phyloP scores from a whole-genome alignment of 495 filamentous ascomycete genomes.

The Penicillium pulvis region DNA sequence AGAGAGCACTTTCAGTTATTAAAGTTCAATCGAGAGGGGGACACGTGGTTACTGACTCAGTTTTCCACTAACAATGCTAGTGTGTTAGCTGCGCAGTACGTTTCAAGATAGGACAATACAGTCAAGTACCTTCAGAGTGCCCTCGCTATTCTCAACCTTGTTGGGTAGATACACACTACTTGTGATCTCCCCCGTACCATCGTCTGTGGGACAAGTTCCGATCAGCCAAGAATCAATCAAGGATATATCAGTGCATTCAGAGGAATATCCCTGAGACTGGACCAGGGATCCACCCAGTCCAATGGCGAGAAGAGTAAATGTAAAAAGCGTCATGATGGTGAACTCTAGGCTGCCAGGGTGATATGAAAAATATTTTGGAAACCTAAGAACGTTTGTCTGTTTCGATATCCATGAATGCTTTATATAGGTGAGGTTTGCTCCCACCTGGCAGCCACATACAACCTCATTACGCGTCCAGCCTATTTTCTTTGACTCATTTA shows the following conservation, averaged over 20 bases:
- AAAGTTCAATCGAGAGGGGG: not conserved
- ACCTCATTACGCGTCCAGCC: not conserved
- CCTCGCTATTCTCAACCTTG: not conserved
- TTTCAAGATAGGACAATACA: not conserved
- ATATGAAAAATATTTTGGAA: not conserved
- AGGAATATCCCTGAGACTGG: not conserved
- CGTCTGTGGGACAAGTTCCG: not conserved
- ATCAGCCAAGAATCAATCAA: not conserved
- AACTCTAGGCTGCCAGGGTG: not conserved
- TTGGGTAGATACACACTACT: not conserved
- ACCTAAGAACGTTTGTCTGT: too few relatives aligned
- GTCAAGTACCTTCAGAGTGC: not conserved
- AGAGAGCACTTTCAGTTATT: not conserved
- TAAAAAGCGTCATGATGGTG: not conserved
- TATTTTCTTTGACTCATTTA: not conserved
- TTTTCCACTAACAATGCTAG: not conserved
- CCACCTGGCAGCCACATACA: not conserved
- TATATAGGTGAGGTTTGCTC: not conserved
- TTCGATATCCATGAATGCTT: not conserved
- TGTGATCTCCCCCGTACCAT: not conserved
- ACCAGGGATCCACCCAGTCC: conserved; percentile 1
- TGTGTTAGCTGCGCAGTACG: not conserved
- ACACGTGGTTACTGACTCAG: not conserved
- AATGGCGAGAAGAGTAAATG: not conserved
- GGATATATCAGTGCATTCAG: not conserved